Conservation (phyloP, 116 monocot genomes). For the Posidonia oceanica region DNA sequence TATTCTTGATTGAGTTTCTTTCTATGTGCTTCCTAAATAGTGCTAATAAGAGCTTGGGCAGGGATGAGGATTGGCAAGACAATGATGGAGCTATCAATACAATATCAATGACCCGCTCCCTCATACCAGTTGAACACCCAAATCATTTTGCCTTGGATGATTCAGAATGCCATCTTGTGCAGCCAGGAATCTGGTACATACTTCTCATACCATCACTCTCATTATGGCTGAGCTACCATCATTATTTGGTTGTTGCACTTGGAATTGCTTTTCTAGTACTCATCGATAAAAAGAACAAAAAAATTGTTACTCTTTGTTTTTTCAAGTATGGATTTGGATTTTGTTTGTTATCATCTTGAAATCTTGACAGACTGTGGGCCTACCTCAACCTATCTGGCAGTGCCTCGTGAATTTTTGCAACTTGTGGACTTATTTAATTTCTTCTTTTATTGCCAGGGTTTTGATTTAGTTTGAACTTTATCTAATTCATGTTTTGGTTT, state of each 20-base stretch:
- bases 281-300: neutral
- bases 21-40: neutral
- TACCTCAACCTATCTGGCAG: neutral
- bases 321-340: neutral
- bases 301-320: neutral
- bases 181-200: conserved; percentile 76
- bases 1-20: neutral
- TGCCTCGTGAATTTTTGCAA: neutral
- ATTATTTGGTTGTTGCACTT: neutral
- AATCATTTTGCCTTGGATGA: conserved; percentile 63
- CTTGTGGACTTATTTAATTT: neutral
- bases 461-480: neutral
- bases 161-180: conserved; percentile 55
- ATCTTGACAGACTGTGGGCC: neutral
- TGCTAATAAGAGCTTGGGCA: conserved; percentile 7
- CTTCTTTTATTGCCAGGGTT: too few species aligned
- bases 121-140: conserved; percentile 73
- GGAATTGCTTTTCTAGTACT: neutral
- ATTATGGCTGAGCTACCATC: neutral
- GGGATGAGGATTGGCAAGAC: conserved; percentile 95
- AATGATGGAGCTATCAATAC: conserved; percentile 94
- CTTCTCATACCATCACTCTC: neutral
- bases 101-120: conserved; percentile 86
- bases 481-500: neutral
- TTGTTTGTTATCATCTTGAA: neutral